phyloP scores from a whole-genome alignment of 176 grass and related monocot genomes.

The Juncus inflexus region DNA sequence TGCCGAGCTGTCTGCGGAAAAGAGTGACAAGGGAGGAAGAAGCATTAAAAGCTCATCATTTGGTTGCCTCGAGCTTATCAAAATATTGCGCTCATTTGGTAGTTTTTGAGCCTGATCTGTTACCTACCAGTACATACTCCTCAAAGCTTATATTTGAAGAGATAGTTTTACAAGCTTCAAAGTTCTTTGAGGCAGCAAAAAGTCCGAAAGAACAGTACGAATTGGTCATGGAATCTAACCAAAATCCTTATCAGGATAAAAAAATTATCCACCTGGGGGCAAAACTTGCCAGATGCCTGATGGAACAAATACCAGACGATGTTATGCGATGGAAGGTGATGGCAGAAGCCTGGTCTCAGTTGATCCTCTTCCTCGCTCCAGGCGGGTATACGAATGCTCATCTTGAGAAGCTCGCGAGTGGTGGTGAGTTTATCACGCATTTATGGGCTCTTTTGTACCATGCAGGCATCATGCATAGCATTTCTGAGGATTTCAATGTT shows the following conservation, averaged over 20 bases:
- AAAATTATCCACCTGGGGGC: not conserved
- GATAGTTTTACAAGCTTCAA: not conserved
- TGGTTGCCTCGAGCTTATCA: constrained; percentile 23
- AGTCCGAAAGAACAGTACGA: not conserved
- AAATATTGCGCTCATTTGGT: constrained; percentile 41
- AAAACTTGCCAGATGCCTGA: not conserved
- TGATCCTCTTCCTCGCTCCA: constrained; percentile 16
- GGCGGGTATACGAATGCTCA: constrained; percentile 6
- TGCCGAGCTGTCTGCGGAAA: too few species aligned
- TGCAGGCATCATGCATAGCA: not conserved
- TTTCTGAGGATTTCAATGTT: too few species aligned
- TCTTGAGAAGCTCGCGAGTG: constrained; percentile 27
- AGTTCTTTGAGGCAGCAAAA: not conserved
- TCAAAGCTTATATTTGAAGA: constrained; percentile 13
- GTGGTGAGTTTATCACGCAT: constrained; percentile 44
- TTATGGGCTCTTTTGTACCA: constrained; percentile 35
- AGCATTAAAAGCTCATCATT: not conserved
- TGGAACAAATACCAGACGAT: not conserved
- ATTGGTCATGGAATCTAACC: too few species aligned
- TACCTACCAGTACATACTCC: constrained; percentile 10
- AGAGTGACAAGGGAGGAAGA: too few species aligned
- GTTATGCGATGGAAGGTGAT: constrained; percentile 5
- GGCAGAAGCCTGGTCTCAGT: constrained; percentile 29
- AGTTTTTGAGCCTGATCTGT: constrained; percentile 35
- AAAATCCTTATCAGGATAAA: too few species aligned